These are phyloP conservation scores for Cyberlindnera lachancei DNA, from an alignment of 805 yeast genomes.

Conservation along the genomic window DNA sequence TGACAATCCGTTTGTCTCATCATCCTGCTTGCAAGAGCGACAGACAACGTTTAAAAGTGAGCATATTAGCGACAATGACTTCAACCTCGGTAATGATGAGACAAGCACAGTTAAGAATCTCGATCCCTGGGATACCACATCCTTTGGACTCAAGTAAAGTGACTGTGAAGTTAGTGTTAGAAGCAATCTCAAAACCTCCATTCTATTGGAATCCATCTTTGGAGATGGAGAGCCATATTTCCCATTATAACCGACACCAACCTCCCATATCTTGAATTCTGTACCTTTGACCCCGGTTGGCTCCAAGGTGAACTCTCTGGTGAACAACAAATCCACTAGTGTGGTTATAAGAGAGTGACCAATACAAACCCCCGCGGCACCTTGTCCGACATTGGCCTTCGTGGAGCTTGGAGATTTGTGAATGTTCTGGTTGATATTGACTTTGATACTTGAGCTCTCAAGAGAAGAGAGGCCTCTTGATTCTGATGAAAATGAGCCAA, in stretches of 20 bases:
- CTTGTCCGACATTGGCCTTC: conserved; percentile 11
- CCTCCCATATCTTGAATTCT: conserved; percentile 61
- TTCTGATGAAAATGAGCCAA: conserved; percentile 24
- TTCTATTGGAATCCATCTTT: conserved; percentile 52
- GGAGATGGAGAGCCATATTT: conserved; percentile 28
- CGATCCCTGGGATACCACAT: conserved; percentile 46
- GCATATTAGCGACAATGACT: conserved; percentile 46
- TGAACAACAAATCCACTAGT: conserved; percentile 43
- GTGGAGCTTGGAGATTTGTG: conserved; percentile 12
- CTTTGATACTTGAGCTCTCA: conserved; percentile 12
- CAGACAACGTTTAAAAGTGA: conserved; percentile 62
- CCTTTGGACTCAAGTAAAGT: conserved; percentile 41
- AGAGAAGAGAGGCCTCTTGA: conserved; percentile 13
- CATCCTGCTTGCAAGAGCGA: conserved; percentile 35
- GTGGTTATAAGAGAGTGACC: conserved; percentile 32
- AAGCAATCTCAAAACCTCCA: conserved; percentile 58
- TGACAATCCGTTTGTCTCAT: conserved; percentile 39
- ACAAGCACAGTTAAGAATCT: conserved; percentile 52
- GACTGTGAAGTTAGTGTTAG: conserved; percentile 54
- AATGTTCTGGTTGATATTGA: conserved; percentile 11
- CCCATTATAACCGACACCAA: conserved; percentile 54
- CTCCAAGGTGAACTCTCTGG: conserved; percentile 48
- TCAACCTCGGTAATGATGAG: conserved; percentile 40
- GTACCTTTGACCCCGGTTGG: conserved; percentile 19
- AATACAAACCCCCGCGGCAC: conserved; percentile 13